Evolutionary conservation across 257 asterid genomes (phyloP).

Genomic region (Capsicum rhomboideum): DNA sequence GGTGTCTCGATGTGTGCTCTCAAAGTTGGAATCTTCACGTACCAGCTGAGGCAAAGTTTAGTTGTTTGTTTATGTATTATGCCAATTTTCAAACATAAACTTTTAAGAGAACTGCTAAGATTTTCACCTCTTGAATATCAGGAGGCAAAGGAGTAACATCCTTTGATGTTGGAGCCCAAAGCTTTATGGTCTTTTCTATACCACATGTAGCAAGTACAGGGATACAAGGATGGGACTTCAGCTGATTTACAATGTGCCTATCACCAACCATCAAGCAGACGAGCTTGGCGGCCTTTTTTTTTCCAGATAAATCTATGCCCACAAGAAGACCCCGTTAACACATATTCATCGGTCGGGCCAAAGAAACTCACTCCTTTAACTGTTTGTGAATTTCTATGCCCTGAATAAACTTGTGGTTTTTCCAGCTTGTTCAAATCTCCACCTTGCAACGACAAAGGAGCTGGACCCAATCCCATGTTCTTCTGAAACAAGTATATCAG

Average conservation of each 20-base stretch:
- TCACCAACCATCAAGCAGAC: slow-evolving; percentile 69
- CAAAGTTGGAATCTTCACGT: no score
- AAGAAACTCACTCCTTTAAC: slow-evolving; percentile 75
- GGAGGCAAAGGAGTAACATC: slow-evolving; percentile 50
- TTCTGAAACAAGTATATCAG: slow-evolving; percentile 61
- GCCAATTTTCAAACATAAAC: not conserved
- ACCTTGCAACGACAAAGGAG: slow-evolving; percentile 27
- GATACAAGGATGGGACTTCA: slow-evolving; percentile 50
- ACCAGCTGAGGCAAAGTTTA: no score
- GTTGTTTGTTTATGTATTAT: no score
- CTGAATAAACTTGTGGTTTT: slow-evolving; percentile 39
- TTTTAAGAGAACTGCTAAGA: not conserved
- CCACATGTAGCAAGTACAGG: slow-evolving; percentile 80
- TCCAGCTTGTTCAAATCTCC: slow-evolving; percentile 21
- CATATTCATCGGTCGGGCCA: slow-evolving; percentile 62
- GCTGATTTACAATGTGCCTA: slow-evolving; percentile 52
- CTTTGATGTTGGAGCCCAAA: slow-evolving; percentile 63
- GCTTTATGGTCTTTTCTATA: slow-evolving; percentile 50
- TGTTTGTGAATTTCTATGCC: slow-evolving; percentile 60
- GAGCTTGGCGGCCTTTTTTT: slow-evolving; percentile 50
- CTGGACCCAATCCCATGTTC: slow-evolving; percentile 54
- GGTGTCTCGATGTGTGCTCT: no score
- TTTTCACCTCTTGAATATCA: slow-evolving; percentile 44
- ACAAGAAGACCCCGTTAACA: slow-evolving; percentile 75
- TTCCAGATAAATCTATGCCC: slow-evolving; percentile 75